Evolutionary conservation across 2,329 filamentous ascomycete genomes (phyloP).

Genomic region (Hypoxylon sp.): DNA sequence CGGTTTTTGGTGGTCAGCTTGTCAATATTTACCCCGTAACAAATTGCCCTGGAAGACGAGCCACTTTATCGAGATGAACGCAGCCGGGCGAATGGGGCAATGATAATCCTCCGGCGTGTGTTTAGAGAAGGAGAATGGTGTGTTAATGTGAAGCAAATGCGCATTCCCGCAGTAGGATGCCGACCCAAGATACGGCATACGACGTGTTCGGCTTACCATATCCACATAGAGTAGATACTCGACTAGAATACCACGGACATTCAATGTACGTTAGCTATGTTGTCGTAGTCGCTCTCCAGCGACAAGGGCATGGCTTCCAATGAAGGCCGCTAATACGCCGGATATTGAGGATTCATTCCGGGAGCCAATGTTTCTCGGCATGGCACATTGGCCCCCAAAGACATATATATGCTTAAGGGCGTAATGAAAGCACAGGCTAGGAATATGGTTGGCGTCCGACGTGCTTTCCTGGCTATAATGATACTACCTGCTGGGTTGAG

Average conservation of each 20-base stretch:
- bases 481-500: slow-evolving; percentile 17
- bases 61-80: slow-evolving; percentile 10
- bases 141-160: slow-evolving; percentile 32
- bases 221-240: slow-evolving; percentile 23
- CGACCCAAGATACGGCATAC: slow-evolving; percentile 38
- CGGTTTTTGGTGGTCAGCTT: slow-evolving; percentile 32
- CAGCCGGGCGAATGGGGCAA: slow-evolving; percentile 30
- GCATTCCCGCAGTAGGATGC: slow-evolving; percentile 38
- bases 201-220: slow-evolving; percentile 33
- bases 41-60: slow-evolving; percentile 16
- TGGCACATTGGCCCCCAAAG: slow-evolving; percentile 15
- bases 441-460: slow-evolving; percentile 1
- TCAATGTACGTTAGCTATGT: slow-evolving; percentile 20
- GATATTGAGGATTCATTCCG: slow-evolving; percentile 4
- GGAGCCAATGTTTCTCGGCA: slow-evolving; percentile 10
- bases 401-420: slow-evolving; percentile 14
- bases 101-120: slow-evolving; percentile 26
- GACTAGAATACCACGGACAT: slow-evolving; percentile 17
- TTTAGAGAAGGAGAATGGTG: slow-evolving; percentile 21
- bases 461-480: slow-evolving; percentile 1
- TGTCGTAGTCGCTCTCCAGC: slow-evolving; percentile 23
- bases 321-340: slow-evolving; percentile 17
- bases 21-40: slow-evolving; percentile 26
- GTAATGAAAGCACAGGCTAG: slow-evolving; percentile 5
- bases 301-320: slow-evolving; percentile 12